These are phyloP conservation scores for Apiotrichum montevideense DNA, from an alignment of 1,284 basidiomycete species.

Conservation along the genomic window DNA sequence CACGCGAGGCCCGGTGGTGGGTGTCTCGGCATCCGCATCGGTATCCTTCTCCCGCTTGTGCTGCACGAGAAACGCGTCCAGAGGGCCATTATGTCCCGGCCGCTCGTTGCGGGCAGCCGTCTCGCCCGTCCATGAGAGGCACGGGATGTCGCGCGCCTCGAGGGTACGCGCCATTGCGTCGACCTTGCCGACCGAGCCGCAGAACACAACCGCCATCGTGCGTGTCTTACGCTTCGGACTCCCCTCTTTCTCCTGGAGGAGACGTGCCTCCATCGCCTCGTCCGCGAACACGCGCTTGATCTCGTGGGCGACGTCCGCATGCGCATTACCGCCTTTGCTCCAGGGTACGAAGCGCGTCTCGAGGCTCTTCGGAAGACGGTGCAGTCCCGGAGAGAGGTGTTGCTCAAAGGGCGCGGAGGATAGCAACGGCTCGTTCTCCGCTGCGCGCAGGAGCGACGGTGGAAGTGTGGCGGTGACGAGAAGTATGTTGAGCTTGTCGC, in stretches of 20 bases:
- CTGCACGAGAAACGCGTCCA: constrained; percentile 55
- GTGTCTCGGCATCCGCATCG: background rate
- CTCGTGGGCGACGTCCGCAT: constrained; percentile 67
- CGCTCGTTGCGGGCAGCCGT: constrained; percentile 51
- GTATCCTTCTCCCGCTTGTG: background rate
- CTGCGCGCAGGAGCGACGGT: constrained; percentile 61
- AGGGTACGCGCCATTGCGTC: constrained; percentile 56
- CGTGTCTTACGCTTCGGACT: constrained; percentile 10
- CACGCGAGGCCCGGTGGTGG: constrained; percentile 49
- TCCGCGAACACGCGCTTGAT: constrained; percentile 67
- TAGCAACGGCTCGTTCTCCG: constrained; percentile 54
- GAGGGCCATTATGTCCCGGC: constrained; percentile 55
- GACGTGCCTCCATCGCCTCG: constrained; percentile 49
- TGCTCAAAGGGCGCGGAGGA: constrained; percentile 50
- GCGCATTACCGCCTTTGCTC: constrained; percentile 65
- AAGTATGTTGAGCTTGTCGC: constrained; percentile 49
- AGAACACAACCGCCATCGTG: constrained; percentile 67
- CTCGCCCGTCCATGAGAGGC: constrained; percentile 58
- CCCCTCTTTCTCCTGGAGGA: no score
- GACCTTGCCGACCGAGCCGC: constrained; percentile 66
- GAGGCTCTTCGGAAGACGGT: constrained; percentile 65
- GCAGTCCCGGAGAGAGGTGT: constrained; percentile 69
- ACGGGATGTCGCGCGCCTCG: constrained; percentile 57
- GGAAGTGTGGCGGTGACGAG: constrained; percentile 85
- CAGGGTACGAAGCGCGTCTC: constrained; percentile 65